A percentile compares a stretch with the other conserved stretches of the same genome.
Evolutionary conservation across 805 yeast genomes (phyloP).

Genomic region (Pichia membranifaciens): DNA sequence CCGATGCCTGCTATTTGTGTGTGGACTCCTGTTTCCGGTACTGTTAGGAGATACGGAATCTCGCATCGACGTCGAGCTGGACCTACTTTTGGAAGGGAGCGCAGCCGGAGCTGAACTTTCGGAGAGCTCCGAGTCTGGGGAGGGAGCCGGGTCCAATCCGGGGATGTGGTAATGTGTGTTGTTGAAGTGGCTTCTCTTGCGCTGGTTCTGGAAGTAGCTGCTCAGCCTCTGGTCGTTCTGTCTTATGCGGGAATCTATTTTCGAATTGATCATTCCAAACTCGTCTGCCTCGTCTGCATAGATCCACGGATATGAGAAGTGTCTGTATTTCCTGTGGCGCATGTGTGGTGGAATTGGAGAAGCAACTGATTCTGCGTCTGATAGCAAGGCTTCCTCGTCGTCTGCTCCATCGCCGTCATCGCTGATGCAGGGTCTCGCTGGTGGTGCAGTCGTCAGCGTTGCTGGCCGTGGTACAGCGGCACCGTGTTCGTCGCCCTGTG

Average conservation of each 20-base stretch:
- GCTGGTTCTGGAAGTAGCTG: background rate
- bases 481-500: too few relatives aligned
- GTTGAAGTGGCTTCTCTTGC: background rate
- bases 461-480: too few relatives aligned
- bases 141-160: slow-evolving; percentile 4
- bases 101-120: background rate
- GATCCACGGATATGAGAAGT: slow-evolving; percentile 2
- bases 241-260: slow-evolving; percentile 3
- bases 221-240: background rate
- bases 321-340: slow-evolving; percentile 1
- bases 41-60: background rate
- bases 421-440: too few relatives aligned
- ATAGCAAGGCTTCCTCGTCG: too few relatives aligned
- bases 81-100: background rate
- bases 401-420: too few relatives aligned
- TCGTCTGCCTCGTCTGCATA: slow-evolving; percentile 4
- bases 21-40: background rate
- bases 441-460: too few relatives aligned
- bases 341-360: too few relatives aligned
- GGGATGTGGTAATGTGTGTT: slow-evolving; percentile 4
- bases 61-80: background rate
- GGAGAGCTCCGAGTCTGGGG: background rate
- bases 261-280: slow-evolving; percentile 6
- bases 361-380: too few relatives aligned
- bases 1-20: slow-evolving; percentile 28